A percentile compares a stretch with the other conserved stretches of the same genome.
Conservation (phyloP, 139 green algal species). For the Chlamydomonas incerta region DNA sequence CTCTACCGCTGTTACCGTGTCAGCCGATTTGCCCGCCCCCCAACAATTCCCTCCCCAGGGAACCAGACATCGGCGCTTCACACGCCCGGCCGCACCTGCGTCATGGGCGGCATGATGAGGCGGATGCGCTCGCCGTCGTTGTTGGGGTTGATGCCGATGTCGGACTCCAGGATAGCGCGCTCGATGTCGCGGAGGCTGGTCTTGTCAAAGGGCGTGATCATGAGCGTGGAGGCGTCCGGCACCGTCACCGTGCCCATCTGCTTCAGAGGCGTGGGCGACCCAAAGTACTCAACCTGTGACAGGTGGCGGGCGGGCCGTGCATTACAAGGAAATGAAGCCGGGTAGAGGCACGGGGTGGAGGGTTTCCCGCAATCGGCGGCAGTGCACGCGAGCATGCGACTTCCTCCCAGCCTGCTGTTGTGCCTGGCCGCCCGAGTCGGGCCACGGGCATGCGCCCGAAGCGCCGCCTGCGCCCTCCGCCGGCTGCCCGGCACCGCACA, state of each 20-base stretch:
- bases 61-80: no score
- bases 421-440: no score
- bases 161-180: constrained; percentile 77
- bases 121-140: constrained; percentile 97
- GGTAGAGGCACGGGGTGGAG: no score
- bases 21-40: not conserved
- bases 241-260: constrained; percentile 86
- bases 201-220: constrained; percentile 95
- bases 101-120: constrained; percentile 92
- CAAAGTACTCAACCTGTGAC: constrained; percentile 97
- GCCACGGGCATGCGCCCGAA: no score
- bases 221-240: constrained; percentile 86
- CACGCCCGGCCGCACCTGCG: constrained; percentile 73
- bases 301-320: no score
- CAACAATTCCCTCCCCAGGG: not conserved
- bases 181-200: constrained; percentile 80
- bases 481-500: no score
- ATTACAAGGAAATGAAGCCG: no score
- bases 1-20: no score
- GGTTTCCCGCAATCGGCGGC: no score
- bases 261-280: constrained; percentile 85
- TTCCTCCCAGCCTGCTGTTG: no score
- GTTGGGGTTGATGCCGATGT: constrained; percentile 94
- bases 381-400: no score
- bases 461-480: no score